phyloP scores from a whole-genome alignment of 768 basidiomycete species.

The Xanthoconium stramineum region DNA sequence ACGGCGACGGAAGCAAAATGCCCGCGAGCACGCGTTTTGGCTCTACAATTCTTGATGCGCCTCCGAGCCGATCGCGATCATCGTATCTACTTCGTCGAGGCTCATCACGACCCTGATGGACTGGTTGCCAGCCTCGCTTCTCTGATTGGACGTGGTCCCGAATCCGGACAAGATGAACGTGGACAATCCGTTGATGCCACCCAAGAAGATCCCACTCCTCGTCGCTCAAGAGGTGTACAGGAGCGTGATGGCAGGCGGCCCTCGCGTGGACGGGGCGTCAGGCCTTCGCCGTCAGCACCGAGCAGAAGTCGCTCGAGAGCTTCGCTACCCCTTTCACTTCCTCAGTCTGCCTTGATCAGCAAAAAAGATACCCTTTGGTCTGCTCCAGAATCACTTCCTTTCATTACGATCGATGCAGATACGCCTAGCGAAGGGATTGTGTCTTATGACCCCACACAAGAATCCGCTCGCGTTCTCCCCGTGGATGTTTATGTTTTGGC shows the following conservation, averaged over 20 bases:
- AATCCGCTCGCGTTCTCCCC: conserved; percentile 52
- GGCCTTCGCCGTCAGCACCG: conserved; percentile 42
- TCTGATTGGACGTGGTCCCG: conserved; percentile 54
- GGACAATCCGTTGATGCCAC: conserved; percentile 18
- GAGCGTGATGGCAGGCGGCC: conserved; percentile 50
- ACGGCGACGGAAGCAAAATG: conserved; percentile 47
- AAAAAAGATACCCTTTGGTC: conserved; percentile 60
- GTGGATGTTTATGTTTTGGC: conserved; percentile 70
- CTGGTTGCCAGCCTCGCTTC: conserved; percentile 57
- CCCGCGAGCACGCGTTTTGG: conserved; percentile 59
- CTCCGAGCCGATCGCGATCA: conserved; percentile 90
- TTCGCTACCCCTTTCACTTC: conserved; percentile 31
- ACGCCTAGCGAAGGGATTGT: conserved; percentile 65
- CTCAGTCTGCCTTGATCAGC: conserved; percentile 21
- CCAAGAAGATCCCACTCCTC: conserved; percentile 30
- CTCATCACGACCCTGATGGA: conserved; percentile 53
- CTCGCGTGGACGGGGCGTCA: conserved; percentile 50
- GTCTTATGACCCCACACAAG: conserved; percentile 57
- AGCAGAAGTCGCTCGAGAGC: conserved; percentile 66
- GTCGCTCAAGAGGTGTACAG: conserved; percentile 47
- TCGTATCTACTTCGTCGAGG: conserved; percentile 65
- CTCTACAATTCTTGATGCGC: conserved; percentile 85
- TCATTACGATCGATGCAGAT: conserved; percentile 52
- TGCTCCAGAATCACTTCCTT: conserved; percentile 63
- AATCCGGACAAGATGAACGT: conserved; percentile 29